phyloP scores from a whole-genome alignment of 441 rosid genomes.

The Pelargonium myrrhifolium region DNA sequence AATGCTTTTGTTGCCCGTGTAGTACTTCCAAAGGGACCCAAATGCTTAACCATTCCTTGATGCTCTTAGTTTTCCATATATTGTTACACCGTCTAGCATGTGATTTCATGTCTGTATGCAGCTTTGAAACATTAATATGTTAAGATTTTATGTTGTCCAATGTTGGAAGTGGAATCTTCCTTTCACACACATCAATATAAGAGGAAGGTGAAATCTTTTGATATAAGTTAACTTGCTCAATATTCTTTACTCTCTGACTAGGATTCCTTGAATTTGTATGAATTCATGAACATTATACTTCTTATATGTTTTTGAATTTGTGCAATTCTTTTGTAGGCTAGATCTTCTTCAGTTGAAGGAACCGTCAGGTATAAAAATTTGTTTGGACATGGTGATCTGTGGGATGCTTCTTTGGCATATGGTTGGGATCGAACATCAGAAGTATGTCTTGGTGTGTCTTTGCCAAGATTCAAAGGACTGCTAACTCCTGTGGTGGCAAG shows the following conservation, averaged over 20 bases:
- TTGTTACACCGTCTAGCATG: background rate
- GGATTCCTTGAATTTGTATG: background rate
- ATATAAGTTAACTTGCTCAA: background rate
- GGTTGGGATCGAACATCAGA: conserved; percentile 74
- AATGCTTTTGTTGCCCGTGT: background rate
- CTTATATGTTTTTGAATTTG: conserved; percentile 14
- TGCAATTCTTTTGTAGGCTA: conserved; percentile 47
- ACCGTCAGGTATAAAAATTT: conserved; percentile 68
- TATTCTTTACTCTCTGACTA: background rate
- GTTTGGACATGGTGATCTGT: conserved; percentile 85
- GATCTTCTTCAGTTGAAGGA: conserved; percentile 77
- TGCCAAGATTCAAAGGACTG: conserved; percentile 66
- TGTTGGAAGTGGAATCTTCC: background rate
- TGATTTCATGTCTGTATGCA: background rate
- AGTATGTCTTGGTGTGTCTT: conserved; percentile 64
- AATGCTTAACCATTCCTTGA: background rate
- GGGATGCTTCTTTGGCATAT: conserved; percentile 79
- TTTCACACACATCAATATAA: background rate
- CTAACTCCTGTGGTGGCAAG: conserved; percentile 59
- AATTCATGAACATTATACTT: background rate
- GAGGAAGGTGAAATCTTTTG: background rate
- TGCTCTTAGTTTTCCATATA: background rate
- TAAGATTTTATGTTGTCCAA: background rate
- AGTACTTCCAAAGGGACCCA: background rate
- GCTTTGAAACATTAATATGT: background rate